Evolutionary conservation across 176 grass and related monocot genomes (phyloP).

Genomic region (Phragmites australis): DNA sequence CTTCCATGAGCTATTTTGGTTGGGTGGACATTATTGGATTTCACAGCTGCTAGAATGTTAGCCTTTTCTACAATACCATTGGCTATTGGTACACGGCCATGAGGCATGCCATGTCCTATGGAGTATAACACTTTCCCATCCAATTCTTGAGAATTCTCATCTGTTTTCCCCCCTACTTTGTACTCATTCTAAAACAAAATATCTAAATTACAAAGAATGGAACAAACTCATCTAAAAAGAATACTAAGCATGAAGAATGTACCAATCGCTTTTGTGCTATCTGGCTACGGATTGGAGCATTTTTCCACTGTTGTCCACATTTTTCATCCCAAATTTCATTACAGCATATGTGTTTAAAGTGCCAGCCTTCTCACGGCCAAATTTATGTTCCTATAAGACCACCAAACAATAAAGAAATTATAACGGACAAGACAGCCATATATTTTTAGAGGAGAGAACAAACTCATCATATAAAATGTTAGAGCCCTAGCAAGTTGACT

Average conservation of each 20-base stretch:
- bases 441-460: too few species aligned
- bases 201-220: too few species aligned
- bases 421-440: too few species aligned
- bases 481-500: too few species aligned
- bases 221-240: too few species aligned
- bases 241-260: too few species aligned
- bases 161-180: neutral
- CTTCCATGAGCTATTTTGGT: neutral
- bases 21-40: neutral
- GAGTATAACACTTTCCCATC: neutral
- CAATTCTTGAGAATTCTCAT: neutral
- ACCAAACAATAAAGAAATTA: too few species aligned
- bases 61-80: neutral
- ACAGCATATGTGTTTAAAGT: neutral
- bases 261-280: too few species aligned
- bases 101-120: neutral
- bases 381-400: neutral
- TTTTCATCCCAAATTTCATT: constrained; percentile 19
- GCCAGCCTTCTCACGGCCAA: neutral
- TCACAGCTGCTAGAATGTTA: neutral
- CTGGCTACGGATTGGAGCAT: neutral
- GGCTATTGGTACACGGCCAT: neutral
- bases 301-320: neutral
- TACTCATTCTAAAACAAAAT: neutral
- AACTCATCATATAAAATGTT: too few species aligned